These are phyloP conservation scores for Priceomyces medius DNA, from an alignment of 805 yeast genomes.

Conservation along the genomic window DNA sequence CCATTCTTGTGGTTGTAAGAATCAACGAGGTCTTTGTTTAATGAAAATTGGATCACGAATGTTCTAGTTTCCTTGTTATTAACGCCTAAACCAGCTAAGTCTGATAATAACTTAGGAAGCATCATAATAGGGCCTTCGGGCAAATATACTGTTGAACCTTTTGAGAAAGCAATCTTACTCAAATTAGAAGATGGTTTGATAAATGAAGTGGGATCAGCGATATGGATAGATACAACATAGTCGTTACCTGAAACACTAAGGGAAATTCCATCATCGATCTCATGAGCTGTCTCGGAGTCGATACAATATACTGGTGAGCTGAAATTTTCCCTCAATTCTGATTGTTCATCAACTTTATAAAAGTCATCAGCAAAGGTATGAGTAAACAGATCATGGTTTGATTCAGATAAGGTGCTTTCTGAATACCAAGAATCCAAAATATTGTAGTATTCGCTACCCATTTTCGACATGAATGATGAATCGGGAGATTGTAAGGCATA, in stretches of 20 bases:
- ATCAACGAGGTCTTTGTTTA: conserved; percentile 20
- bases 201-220: conserved; percentile 85
- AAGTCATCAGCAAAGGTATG: conserved; percentile 19
- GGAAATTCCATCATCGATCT: conserved; percentile 92
- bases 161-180: conserved; percentile 56
- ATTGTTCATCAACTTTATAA: conserved; percentile 29
- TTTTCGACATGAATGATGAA: conserved; percentile 42
- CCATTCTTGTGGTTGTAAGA: conserved; percentile 13
- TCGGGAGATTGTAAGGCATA: conserved; percentile 47
- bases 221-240: conserved; percentile 60
- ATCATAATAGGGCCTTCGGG: conserved; percentile 66
- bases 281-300: conserved; percentile 77
- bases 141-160: conserved; percentile 68
- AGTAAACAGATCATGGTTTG: not conserved
- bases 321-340: conserved; percentile 37
- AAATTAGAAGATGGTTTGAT: conserved; percentile 42
- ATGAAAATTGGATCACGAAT: conserved; percentile 33
- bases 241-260: conserved; percentile 34
- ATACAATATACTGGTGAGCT: conserved; percentile 71
- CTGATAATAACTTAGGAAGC: conserved; percentile 61
- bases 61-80: conserved; percentile 43
- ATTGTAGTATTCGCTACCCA: conserved; percentile 43
- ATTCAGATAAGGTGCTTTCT: not conserved
- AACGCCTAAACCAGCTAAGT: conserved; percentile 51
- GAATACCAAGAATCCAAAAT: conserved; percentile 17